Conservation (phyloP, 2,329 filamentous ascomycete genomes). For the Ophiostoma novo-ulmi region DNA sequence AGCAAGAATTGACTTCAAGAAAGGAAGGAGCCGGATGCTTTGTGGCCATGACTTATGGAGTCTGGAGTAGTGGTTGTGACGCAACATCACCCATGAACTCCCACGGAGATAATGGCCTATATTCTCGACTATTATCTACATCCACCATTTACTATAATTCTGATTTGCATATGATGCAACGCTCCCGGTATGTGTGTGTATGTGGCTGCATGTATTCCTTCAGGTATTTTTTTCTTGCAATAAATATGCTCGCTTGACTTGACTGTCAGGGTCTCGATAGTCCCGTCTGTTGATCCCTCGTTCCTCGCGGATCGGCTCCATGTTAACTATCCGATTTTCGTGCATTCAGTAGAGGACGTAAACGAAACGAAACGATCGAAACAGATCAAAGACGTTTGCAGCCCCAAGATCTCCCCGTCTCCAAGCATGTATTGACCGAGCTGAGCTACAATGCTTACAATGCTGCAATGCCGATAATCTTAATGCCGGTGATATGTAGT, state of each 20-base stretch:
- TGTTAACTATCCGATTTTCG: background rate
- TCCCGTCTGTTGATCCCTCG: slow-evolving; percentile 9
- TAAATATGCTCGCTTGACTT: background rate
- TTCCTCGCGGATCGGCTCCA: slow-evolving; percentile 5
- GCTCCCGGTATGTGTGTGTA: background rate
- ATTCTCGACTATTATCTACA: background rate
- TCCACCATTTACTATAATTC: background rate
- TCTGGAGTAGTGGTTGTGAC: background rate
- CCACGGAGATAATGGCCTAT: background rate
- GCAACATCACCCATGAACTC: background rate
- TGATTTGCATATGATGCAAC: slow-evolving; percentile 6
- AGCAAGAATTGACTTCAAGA: background rate
- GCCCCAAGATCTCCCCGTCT: too few relatives aligned
- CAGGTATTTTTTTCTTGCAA: background rate
- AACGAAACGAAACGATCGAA: background rate
- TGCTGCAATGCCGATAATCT: background rate
- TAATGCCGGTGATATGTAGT: background rate
- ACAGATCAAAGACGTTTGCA: too few relatives aligned
- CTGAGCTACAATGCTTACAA: background rate
- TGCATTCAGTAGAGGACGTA: background rate
- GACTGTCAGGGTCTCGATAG: background rate
- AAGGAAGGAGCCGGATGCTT: background rate
- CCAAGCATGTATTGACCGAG: background rate
- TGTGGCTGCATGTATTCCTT: background rate
- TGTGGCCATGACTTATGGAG: background rate